A percentile compares a stretch with the other conserved stretches of the same genome.
Conservation (phyloP, 768 basidiomycete species). For the Mrakia gelida region DNA sequence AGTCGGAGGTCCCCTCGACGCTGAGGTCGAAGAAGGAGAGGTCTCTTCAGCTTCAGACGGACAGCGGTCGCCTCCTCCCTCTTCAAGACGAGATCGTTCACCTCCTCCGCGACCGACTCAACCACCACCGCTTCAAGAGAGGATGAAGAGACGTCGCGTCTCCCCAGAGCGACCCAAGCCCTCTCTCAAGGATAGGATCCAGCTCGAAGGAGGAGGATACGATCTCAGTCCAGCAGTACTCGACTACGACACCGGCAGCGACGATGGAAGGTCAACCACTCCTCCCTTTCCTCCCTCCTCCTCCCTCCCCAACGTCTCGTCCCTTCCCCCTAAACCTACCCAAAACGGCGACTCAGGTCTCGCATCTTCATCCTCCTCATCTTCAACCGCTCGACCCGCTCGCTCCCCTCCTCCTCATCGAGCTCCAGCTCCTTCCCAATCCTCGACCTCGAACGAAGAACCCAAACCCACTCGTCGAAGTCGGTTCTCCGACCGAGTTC, state of each 20-base stretch:
- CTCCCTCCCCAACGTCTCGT: not conserved
- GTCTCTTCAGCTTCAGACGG: not conserved
- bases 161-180: not conserved
- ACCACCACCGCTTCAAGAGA: not conserved
- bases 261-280: not conserved
- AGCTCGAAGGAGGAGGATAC: not conserved
- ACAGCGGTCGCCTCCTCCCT: not conserved
- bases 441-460: not conserved
- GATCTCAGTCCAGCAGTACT: not conserved
- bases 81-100: not conserved
- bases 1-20: not conserved
- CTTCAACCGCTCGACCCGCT: not conserved
- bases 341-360: not conserved
- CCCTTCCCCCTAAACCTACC: not conserved
- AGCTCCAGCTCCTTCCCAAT: not conserved
- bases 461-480: not conserved
- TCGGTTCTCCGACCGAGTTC: slow-evolving; percentile 4
- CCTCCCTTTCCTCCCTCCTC: slow-evolving; percentile 1
- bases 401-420: not conserved
- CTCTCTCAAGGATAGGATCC: slow-evolving; percentile 8
- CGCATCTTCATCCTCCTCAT: not conserved
- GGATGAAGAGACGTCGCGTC: not conserved
- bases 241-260: slow-evolving; percentile 7
- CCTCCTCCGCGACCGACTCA: too few species aligned
- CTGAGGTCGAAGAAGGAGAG: slow-evolving; percentile 16